Evolutionary conservation across 352 stramenopile species (phyloP), one percentile per base, ranked within the genome.

Genomic region (Pythium phragmiticola): DNA sequence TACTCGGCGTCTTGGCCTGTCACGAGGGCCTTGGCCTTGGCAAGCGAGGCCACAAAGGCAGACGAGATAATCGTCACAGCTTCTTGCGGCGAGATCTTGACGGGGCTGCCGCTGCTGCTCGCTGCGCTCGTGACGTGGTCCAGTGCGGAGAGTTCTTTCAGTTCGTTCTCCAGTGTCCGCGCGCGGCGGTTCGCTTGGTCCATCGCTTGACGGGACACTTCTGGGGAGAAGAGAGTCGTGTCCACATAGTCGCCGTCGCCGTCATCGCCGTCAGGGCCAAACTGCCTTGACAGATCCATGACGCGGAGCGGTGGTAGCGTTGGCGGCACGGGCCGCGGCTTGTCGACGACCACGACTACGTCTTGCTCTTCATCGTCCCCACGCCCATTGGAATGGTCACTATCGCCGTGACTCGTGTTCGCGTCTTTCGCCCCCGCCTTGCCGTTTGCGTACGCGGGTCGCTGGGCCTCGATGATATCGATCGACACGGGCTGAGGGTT

Each of bases 121-220:
- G 51, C 13, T 4, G 46, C 16, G 2, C 37, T 42, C 0, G 61
- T 61, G 12, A 63, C 19, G 26, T 75, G 68, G 26, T 92, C 84
- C 13, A 92, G 62, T 21, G 81, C 70, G 5, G 66, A 59, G 51
- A 92, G 71, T 51, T 95, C 84, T 58, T 90, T 87, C 21, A 95
- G 69, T 60, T 95, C 87, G 17, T 70, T 78, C 13, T 89, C 84
- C 39, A 95, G 71, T 3, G 66, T 75, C 57, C 88, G 86, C 7
- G 87, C 87, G 30, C 87, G 82, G 21, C 87, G 78, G 65, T 91
- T 84, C 0, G 87, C 87, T n/a, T 93, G 74, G 34, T 95, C 87
- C 65, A 95, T 87, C 11, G 84, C 84, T 48, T 92, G 84, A 23
- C 87, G 75, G 8, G 87, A 95, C 4, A 94, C 75, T 23, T 95